Conservation (phyloP, 1,284 basidiomycete genomes). For the Trametes sp. region DNA sequence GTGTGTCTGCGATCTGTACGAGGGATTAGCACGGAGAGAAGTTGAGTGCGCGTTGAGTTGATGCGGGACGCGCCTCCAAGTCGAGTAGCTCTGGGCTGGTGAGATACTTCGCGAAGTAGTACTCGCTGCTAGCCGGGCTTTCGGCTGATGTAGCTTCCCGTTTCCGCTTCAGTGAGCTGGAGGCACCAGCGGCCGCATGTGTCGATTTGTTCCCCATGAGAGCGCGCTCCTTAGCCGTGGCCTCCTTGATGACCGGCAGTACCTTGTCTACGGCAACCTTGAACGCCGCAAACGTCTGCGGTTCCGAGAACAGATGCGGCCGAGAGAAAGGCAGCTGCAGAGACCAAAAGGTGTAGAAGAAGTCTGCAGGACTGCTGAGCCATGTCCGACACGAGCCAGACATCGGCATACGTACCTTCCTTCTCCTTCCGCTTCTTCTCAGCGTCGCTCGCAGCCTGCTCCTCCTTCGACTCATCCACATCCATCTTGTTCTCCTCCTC, state of each 20-base stretch:
- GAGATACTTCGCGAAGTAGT: conserved; percentile 92
- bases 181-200: conserved; percentile 46
- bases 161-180: conserved; percentile 64
- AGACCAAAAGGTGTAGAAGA: conserved; percentile 88
- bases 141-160: conserved; percentile 62
- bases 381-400: conserved; percentile 8
- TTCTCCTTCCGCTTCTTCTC: conserved; percentile 56
- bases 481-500: conserved; percentile 41
- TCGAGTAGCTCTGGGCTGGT: conserved; percentile 87
- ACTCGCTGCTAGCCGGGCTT: conserved; percentile 62
- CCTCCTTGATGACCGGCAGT: conserved; percentile 81
- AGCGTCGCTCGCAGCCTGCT: conserved; percentile 37
- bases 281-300: conserved; percentile 65
- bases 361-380: conserved; percentile 54
- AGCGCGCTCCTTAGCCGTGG: conserved; percentile 82
- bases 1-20: conserved; percentile 80
- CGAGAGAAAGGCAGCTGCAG: conserved; percentile 81
- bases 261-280: conserved; percentile 74
- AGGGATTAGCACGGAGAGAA: background rate
- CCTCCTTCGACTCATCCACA: conserved; percentile 53
- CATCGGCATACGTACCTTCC: conserved; percentile 56
- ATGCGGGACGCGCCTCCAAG: conserved; percentile 68
- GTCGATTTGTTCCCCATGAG: conserved; percentile 72
- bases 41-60: background rate
- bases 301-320: conserved; percentile 66